phyloP scores from a whole-genome alignment of 768 basidiomycete genomes.

The Pleurotus giganteus region DNA sequence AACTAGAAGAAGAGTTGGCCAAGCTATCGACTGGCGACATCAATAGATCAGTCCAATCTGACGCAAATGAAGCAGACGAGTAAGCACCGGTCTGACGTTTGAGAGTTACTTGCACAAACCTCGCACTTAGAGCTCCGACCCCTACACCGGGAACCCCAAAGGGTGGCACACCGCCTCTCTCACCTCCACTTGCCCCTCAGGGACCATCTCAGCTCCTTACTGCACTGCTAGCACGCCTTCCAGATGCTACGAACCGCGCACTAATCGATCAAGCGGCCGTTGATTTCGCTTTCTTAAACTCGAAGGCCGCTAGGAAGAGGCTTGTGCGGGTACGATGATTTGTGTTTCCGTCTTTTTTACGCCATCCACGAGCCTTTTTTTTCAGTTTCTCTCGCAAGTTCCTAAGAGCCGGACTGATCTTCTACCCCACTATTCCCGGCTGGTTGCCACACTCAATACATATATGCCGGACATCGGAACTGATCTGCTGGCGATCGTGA shows the following conservation, averaged over 20 bases:
- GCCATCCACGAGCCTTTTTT: not conserved
- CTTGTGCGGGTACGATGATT: conserved; percentile 68
- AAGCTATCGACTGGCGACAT: conserved; percentile 39
- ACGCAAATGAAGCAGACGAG: conserved; percentile 45
- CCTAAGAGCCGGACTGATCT: conserved; percentile 89
- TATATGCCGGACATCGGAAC: conserved; percentile 94
- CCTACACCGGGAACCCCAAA: conserved; percentile 71
- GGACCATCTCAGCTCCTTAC: conserved; percentile 94
- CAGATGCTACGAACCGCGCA: conserved; percentile 89
- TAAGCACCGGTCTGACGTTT: conserved; percentile 19
- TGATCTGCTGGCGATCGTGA: conserved; percentile 77
- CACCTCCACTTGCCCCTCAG: conserved; percentile 75
- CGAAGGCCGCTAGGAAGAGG: conserved; percentile 92
- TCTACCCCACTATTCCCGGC: conserved; percentile 87
- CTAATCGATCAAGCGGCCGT: conserved; percentile 92
- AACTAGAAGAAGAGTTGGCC: conserved; percentile 66
- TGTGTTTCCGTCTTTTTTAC: conserved; percentile 1
- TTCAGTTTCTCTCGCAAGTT: conserved; percentile 76
- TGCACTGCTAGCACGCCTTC: conserved; percentile 84
- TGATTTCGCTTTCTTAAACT: conserved; percentile 95
- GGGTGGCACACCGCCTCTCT: conserved; percentile 53
- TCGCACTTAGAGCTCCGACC: conserved; percentile 42
- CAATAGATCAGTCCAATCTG: conserved; percentile 17
- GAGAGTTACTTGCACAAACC: not conserved
- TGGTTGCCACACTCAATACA: conserved; percentile 82